Base-by-base conservation (phyloP, 116 monocot genomes). In the Papilionanthe hybrid region DNA sequence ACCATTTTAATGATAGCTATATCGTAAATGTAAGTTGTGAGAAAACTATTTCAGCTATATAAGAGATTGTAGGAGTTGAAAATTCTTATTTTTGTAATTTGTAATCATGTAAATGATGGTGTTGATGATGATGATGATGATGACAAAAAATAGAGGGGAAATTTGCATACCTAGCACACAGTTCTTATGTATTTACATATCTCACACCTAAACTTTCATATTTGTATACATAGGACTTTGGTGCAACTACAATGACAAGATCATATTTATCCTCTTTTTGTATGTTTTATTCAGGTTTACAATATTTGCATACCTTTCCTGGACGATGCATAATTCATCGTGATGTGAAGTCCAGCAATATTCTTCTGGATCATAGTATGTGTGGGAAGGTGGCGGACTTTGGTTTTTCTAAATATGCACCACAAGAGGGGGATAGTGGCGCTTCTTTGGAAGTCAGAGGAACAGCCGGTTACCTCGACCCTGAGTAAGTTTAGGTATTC, bases 381-480 rank as follows among this genome's bases (percentile, higher is more conserved):
- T 74, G 81, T 37, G 90, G 85, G 27, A 90, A 90, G 75, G 81
- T 90, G n/a, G 85, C 90, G 23, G 90, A 90, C 28, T 87, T 90
- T 47, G 90, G 87, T 45, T 90, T 90, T 69, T 87, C 90, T 37
- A 90, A 87, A 75, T 87, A 85, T 85, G 90, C 87, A 30, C 82
- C 88, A 44, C 85, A 88, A 81, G 90, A 91, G 43, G 88, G 86
- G 9, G 90, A 91, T 55, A 88, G 88, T 65, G 78, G 72, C 32
- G 84, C 83, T 80, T 88, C 88, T 22, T 82, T 88, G 72, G 90
- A 91, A 91, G 88, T 91, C 37, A 91, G 88, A 84, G 90, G 90
- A 82, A 91, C 90, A 60, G 90, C 88, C 68, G 90, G 90, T 80
- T 91, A 91, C 76, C 76, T 91, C 56, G 90, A 91, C 55, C 90